Conservation (phyloP, 257 asterid genomes). For the Buddleja alternifolia region DNA sequence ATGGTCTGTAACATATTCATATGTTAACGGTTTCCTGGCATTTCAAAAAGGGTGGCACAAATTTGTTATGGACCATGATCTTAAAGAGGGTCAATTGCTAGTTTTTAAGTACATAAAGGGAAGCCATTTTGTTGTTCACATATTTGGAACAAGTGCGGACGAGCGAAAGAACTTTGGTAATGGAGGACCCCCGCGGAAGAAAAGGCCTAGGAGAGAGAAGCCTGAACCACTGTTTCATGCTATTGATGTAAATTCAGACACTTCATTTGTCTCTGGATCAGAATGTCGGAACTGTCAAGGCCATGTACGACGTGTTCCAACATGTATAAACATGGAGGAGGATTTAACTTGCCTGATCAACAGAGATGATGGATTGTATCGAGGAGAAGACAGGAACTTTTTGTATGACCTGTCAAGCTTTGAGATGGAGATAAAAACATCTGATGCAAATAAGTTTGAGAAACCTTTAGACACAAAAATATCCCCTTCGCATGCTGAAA, state of each 20-base stretch:
- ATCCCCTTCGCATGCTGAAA: no score
- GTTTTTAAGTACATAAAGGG: conserved; percentile 38
- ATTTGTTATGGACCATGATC: conserved; percentile 47
- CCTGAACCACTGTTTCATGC: conserved; percentile 16
- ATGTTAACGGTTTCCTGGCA: conserved; percentile 39
- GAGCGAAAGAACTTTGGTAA: conserved; percentile 34
- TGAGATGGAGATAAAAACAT: conserved; percentile 46
- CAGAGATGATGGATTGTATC: conserved; percentile 27
- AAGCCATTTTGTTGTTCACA: conserved; percentile 51
- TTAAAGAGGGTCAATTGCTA: conserved; percentile 48
- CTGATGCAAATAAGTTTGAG: neutral
- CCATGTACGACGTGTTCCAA: conserved; percentile 11
- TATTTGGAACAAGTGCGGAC: conserved; percentile 46
- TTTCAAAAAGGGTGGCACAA: conserved; percentile 62
- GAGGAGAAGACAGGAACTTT: conserved; percentile 35
- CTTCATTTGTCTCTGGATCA: conserved; percentile 30
- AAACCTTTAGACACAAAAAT: neutral
- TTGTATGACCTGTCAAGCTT: conserved; percentile 45
- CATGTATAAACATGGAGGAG: conserved; percentile 31
- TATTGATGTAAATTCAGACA: conserved; percentile 1
- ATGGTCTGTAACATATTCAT: conserved; percentile 49
- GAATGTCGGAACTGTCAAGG: conserved; percentile 20
- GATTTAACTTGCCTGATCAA: conserved; percentile 38
- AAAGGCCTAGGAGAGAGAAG: conserved; percentile 10
- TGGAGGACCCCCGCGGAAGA: neutral